Evolutionary conservation across 495 filamentous ascomycete genomes (phyloP), one percentile per base, ranked within the genome.

Genomic region (Bacidia rubella): DNA sequence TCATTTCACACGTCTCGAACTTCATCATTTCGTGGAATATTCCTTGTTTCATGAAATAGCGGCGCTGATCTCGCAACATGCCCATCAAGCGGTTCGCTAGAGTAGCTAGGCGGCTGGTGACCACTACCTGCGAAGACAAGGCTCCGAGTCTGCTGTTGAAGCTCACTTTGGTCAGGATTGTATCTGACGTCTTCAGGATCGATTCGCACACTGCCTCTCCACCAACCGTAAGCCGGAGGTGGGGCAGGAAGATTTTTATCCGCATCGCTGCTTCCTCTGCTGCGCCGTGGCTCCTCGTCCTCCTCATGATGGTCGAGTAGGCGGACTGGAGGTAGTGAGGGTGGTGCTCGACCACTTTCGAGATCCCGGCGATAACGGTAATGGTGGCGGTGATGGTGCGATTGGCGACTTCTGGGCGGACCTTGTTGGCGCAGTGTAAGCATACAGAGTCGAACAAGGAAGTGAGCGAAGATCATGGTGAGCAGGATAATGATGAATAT

Each of bases 141-240:
- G n/a, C 41, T 49, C 22, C 52, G 41, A 7, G 52, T 49, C 22
- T 58, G 26, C 38, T 42, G 41, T 35, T 58, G 56, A 5, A 58
- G 52, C 25, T 50, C 47, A 38, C 47, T 50, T 29, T 38, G 47
- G 22, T 51, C 41, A 15, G 43, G 23, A 40, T 82, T 74, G 23
- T 38, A 50, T 35, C 47, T 32, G 19, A 50, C 17, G 47, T 50
- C 47, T 17, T 50, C 47, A 10, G 47, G 47, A 38, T 50, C 47
- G 17, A 50, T 50, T 4, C 47, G 3, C 68, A 92, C 85, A 63
- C 81, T 86, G 64, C 79, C 76, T 54, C 85, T 70, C 87, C 87
- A 95, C 10, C 85, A 62, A 1, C 87, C 88, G 66, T 95, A 95
- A n/a, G 87, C 86, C 15, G 88, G 88, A 27, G 88, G 88, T 15